Evolutionary conservation across 257 asterid species (phyloP), one percentile per base, ranked within the genome.

Genomic region (Fraxinus cuspidata): DNA sequence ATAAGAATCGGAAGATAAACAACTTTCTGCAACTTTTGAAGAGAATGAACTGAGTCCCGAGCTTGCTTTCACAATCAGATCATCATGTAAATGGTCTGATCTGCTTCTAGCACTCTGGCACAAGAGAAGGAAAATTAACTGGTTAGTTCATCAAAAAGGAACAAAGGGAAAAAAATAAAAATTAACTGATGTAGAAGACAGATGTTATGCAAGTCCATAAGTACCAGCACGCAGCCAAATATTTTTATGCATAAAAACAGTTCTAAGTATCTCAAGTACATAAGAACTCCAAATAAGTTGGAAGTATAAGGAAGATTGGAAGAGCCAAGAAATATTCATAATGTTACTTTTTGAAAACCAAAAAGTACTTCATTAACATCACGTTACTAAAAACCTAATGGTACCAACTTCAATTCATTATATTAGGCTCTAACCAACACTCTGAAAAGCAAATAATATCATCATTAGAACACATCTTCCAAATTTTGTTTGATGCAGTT

Each of bases 1-100:
- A 83, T 92, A 96, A 25, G 94, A 80, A 68, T 93, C 98, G 0
- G 91, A 87, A 3, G 97, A 89, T 79, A 87, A 13, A 67, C 80
- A 81, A 79, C 77, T 87, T 25, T 87, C 96, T 25, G 78, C 87
- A 56, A 86, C 89, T 72, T 86, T 90, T 34, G 86, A 35, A 67
- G 71, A 80, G 77, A 38, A 71, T 51, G 88, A 34, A 34, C 80
- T 88, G 68, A 65, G 37, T 68, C 81, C 93, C 70, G 76, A 47
- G 71, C 77, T 75, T 65, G 80, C 29, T 56, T 83, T 84, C 81
- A 77, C 81, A 76, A 82, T 83, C 37, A 78, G 83, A 25, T 79
- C 90, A 73, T 70, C 80, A 37, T 76, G 89, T 13, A 87, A 72
- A 83, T 79, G 87, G 79, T 84, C 94, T 47, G 88, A 72, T 78